Evolutionary conservation across 2,329 filamentous ascomycete species (phyloP).

Genomic region (Madurella fahalii): DNA sequence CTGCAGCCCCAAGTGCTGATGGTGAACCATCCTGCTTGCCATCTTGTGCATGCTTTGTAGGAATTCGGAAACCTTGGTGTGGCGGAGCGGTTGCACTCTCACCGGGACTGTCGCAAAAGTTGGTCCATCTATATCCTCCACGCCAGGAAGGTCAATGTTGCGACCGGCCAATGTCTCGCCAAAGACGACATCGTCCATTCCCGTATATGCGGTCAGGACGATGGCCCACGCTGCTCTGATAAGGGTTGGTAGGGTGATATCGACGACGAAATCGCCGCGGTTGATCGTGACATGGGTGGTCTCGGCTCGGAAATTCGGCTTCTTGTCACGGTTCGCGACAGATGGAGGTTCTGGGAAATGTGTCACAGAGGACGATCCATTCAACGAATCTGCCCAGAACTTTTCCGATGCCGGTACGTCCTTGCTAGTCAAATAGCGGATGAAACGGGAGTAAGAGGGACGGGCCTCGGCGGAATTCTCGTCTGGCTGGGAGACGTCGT

Average conservation of each 20-base stretch:
- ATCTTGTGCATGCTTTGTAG: constrained; percentile 17
- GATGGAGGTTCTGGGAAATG: constrained; percentile 36
- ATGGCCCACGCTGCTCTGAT: constrained; percentile 39
- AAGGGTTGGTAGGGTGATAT: constrained; percentile 23
- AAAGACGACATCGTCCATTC: constrained; percentile 38
- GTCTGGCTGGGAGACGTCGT: constrained; percentile 2
- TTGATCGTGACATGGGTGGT: constrained; percentile 11
- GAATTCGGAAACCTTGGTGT: constrained; percentile 10
- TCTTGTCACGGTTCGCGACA: neutral
- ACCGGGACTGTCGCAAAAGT: constrained; percentile 26
- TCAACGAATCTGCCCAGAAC: constrained; percentile 38
- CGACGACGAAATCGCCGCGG: constrained; percentile 10
- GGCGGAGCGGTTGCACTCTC: constrained; percentile 10
- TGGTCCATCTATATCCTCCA: constrained; percentile 26
- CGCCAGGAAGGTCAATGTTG: constrained; percentile 24
- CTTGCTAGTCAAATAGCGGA: constrained; percentile 15
- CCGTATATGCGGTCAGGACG: constrained; percentile 34
- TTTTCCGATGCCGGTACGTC: constrained; percentile 32
- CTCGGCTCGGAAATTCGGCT: constrained; percentile 15
- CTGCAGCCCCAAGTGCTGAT: constrained; percentile 25
- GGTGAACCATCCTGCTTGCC: constrained; percentile 15
- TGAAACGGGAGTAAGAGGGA: constrained; percentile 21
- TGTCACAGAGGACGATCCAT: constrained; percentile 19
- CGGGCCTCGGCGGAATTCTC: neutral
- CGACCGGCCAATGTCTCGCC: constrained; percentile 26